Evolutionary conservation across 2,329 filamentous ascomycete genomes (phyloP).

Genomic region (Allantophomopsis cytisporea): DNA sequence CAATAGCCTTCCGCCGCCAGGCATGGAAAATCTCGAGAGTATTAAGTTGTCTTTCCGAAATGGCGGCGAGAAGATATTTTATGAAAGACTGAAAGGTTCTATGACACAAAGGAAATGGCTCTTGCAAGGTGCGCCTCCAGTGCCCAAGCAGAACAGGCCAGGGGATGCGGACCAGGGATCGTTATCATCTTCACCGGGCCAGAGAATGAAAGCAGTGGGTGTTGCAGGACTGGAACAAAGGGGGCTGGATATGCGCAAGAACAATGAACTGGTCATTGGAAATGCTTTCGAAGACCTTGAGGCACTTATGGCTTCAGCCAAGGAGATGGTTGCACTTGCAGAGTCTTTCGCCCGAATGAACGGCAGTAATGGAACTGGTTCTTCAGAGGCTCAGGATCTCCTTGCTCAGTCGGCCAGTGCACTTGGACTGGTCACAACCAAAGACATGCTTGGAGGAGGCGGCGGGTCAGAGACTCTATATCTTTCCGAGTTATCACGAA

Average conservation of each 20-base stretch:
- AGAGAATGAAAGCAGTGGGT: slow-evolving; percentile 53
- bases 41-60: slow-evolving; percentile 87
- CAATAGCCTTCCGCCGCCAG: slow-evolving; percentile 16
- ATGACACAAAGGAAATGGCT: slow-evolving; percentile 94
- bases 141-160: slow-evolving; percentile 45
- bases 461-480: slow-evolving; percentile 71
- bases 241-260: slow-evolving; percentile 72
- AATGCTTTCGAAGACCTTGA: slow-evolving; percentile 93
- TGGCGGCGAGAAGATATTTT: slow-evolving; percentile 82
- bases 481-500: slow-evolving; percentile 72
- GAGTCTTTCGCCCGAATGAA: slow-evolving; percentile 69
- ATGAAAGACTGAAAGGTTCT: slow-evolving; percentile 75
- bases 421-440: slow-evolving; percentile 82
- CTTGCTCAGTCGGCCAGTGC: slow-evolving; percentile 73
- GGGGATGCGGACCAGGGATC: slow-evolving; percentile 20
- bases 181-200: slow-evolving; percentile 18
- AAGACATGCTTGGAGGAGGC: slow-evolving; percentile 77
- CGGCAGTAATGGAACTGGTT: slow-evolving; percentile 39
- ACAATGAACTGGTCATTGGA: slow-evolving; percentile 87
- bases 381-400: slow-evolving; percentile 58
- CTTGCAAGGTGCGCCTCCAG: slow-evolving; percentile 74
- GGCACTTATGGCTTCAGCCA: slow-evolving; percentile 92
- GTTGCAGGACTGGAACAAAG: slow-evolving; percentile 87
- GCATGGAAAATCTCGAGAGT: slow-evolving; percentile 49
- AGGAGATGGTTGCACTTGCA: slow-evolving; percentile 87